phyloP scores from a whole-genome alignment of 2,329 filamentous ascomycete species.

The Pseudogymnoascus sp. region DNA sequence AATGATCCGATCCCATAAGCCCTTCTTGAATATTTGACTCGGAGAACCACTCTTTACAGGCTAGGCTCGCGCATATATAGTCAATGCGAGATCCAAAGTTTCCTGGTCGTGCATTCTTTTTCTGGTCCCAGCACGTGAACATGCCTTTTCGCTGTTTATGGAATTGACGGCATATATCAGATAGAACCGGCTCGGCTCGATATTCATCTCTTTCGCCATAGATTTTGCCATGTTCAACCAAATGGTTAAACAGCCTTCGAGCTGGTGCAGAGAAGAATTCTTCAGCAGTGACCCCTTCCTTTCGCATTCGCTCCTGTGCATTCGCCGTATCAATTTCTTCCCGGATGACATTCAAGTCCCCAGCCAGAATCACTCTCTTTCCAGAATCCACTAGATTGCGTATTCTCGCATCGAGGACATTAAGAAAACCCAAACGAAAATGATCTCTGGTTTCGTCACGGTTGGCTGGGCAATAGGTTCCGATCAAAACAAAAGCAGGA shows the following conservation, averaged over 20 bases:
- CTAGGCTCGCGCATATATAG: slow-evolving; percentile 75
- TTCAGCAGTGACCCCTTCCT: slow-evolving; percentile 57
- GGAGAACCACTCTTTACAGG: slow-evolving; percentile 71
- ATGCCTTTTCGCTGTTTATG: slow-evolving; percentile 75
- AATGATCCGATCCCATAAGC: slow-evolving; percentile 91
- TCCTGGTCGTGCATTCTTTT: slow-evolving; percentile 87
- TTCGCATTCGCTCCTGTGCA: slow-evolving; percentile 60
- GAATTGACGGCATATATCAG: slow-evolving; percentile 76
- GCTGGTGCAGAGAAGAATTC: slow-evolving; percentile 66
- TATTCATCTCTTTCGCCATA: slow-evolving; percentile 57
- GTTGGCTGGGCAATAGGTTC: slow-evolving; percentile 85
- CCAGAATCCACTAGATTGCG: slow-evolving; percentile 73
- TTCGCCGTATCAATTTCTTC: slow-evolving; percentile 63
- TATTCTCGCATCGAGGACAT: slow-evolving; percentile 71
- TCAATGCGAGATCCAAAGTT: slow-evolving; percentile 93
- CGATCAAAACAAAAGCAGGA: slow-evolving; percentile 85
- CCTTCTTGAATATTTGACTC: slow-evolving; percentile 86
- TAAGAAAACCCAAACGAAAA: slow-evolving; percentile 73
- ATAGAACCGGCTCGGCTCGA: slow-evolving; percentile 62
- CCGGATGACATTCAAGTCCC: slow-evolving; percentile 75
- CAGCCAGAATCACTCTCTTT: slow-evolving; percentile 76
- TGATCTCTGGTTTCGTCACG: slow-evolving; percentile 75
- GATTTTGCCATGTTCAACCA: slow-evolving; percentile 66
- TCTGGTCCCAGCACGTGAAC: slow-evolving; percentile 97
- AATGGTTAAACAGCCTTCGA: slow-evolving; percentile 73